Evolutionary conservation across 192 early-diverging fungal genomes (phyloP).

Genomic region (Spizellomyces sp.): DNA sequence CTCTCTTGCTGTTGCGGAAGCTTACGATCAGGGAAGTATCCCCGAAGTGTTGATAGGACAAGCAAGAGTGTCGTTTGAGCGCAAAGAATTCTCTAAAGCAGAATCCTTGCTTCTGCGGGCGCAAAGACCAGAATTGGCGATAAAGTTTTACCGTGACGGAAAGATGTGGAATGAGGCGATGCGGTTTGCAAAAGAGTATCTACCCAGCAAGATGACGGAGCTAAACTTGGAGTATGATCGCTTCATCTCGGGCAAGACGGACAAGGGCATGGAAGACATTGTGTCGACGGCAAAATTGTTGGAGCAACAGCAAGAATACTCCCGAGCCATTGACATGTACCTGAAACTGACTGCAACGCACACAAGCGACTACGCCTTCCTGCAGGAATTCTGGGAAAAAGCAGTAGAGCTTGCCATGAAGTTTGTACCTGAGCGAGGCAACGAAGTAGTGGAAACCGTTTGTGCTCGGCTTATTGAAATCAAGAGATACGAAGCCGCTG

Average conservation of each 20-base stretch:
- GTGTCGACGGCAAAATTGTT: conserved; percentile 47
- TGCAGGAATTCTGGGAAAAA: conserved; percentile 58
- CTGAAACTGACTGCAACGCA: conserved; percentile 52
- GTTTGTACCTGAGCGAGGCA: conserved; percentile 56
- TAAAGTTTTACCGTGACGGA: conserved; percentile 61
- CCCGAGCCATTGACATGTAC: conserved; percentile 63
- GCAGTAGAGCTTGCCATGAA: conserved; percentile 62
- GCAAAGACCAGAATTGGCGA: conserved; percentile 62
- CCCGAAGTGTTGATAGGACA: conserved; percentile 64
- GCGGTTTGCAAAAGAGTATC: conserved; percentile 62
- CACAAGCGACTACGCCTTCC: conserved; percentile 43
- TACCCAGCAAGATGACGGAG: conserved; percentile 53
- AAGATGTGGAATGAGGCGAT: conserved; percentile 66
- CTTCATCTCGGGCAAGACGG: conserved; percentile 41
- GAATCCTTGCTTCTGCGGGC: conserved; percentile 63
- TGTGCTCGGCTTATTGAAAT: conserved; percentile 49
- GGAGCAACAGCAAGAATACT: conserved; percentile 63
- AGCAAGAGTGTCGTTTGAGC: conserved; percentile 58
- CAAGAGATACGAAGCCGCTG: conserved; percentile 56
- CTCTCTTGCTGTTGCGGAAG: conserved; percentile 61
- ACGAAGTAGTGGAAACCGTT: conserved; percentile 52
- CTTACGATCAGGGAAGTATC: conserved; percentile 55
- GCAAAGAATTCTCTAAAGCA: conserved; percentile 54
- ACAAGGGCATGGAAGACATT: conserved; percentile 59
- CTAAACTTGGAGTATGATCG: conserved; percentile 59